Conservation (phyloP, 2,329 filamentous ascomycete genomes). For the Arthrobotrys megalospora region DNA sequence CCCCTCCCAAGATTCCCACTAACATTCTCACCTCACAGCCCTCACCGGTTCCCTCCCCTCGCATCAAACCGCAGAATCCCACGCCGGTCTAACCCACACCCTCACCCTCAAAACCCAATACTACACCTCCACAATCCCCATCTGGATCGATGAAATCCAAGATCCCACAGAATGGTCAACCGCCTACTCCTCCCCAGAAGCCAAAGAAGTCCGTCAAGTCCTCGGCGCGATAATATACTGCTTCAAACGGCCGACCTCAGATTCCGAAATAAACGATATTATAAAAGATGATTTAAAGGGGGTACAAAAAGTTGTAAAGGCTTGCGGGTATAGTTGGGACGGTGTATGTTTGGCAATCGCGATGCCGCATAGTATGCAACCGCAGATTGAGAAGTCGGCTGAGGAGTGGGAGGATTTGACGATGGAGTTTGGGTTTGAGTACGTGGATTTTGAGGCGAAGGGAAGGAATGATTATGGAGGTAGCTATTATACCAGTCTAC, state of each 20-base stretch:
- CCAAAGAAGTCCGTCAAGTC: conserved; percentile 75
- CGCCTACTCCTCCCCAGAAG: conserved; percentile 75
- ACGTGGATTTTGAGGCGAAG: conserved; percentile 72
- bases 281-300: conserved; percentile 40
- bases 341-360: conserved; percentile 76
- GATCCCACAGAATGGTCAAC: conserved; percentile 70
- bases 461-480: conserved; percentile 64
- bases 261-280: not conserved
- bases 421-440: conserved; percentile 74
- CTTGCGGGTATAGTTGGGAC: conserved; percentile 77
- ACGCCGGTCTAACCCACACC: conserved; percentile 75
- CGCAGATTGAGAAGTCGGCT: conserved; percentile 67
- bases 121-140: conserved; percentile 74
- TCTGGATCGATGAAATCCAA: conserved; percentile 77
- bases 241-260: conserved; percentile 66
- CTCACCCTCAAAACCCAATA: conserved; percentile 74
- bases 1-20: conserved; percentile 5
- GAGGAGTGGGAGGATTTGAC: conserved; percentile 68
- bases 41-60: conserved; percentile 63
- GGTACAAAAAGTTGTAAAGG: conserved; percentile 69
- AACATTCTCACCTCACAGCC: conserved; percentile 18
- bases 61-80: conserved; percentile 65
- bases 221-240: conserved; percentile 75
- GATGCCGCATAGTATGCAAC: conserved; percentile 68
- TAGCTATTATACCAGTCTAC: conserved; percentile 1